Evolutionary conservation across 129 eudicot species (phyloP).

Genomic region (Artemisia argyi): DNA sequence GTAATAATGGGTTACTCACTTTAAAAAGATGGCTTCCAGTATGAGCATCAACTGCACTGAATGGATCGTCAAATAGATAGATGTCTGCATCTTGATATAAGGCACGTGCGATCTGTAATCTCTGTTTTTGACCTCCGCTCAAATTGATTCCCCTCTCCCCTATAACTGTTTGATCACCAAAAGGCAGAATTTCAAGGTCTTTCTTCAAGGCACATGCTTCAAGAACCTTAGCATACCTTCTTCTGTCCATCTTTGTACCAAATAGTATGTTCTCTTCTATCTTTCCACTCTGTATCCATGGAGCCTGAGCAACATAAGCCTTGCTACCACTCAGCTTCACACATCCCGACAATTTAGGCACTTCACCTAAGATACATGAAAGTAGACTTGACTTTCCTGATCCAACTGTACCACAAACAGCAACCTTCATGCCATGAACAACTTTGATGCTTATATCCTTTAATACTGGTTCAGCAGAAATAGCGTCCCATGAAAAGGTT

Average conservation of each 20-base stretch:
- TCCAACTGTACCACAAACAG: conserved; percentile 89
- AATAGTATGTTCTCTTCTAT: conserved; percentile 80
- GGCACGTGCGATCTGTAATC: conserved; percentile 94
- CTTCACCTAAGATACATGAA: conserved; percentile 77
- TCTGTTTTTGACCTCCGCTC: conserved; percentile 98
- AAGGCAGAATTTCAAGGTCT: conserved; percentile 74
- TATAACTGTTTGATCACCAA: conserved; percentile 86
- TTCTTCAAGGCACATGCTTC: conserved; percentile 87
- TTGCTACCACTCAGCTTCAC: conserved; percentile 62
- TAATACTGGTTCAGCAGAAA: conserved; percentile 42
- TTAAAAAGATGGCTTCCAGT: conserved; percentile 83
- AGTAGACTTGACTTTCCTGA: conserved; percentile 91
- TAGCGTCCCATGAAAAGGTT: conserved; percentile 67
- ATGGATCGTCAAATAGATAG: conserved; percentile 90
- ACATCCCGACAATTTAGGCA: conserved; percentile 66
- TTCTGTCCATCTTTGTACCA: conserved; percentile 67
- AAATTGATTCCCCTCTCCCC: conserved; percentile 96
- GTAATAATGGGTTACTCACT: conserved; percentile 37
- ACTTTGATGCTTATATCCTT: conserved; percentile 59
- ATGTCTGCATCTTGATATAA: conserved; percentile 88
- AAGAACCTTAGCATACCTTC: conserved; percentile 59
- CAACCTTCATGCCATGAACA: conserved; percentile 72
- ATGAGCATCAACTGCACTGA: conserved; percentile 97
- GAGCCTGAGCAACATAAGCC: conserved; percentile 88
- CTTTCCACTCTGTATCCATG: conserved; percentile 97